Conservation (phyloP, 352 stramenopile species). For the Globisporangium spiculum region DNA sequence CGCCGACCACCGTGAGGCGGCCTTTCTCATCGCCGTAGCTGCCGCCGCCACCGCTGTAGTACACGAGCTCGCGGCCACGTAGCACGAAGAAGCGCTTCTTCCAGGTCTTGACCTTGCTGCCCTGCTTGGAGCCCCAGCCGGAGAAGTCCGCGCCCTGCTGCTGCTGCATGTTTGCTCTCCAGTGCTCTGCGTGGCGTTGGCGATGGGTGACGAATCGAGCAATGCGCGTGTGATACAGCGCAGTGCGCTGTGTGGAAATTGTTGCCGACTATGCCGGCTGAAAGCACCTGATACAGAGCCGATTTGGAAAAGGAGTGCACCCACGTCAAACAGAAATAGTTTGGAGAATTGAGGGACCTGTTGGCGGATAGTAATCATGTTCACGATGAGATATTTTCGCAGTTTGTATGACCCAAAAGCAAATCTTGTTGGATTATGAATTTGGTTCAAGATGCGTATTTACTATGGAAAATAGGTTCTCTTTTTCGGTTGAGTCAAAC, state of each 20-base stretch:
- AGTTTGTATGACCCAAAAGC: neutral
- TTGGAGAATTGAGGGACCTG: neutral
- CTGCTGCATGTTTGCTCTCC: conserved; percentile 2
- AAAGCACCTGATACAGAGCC: neutral
- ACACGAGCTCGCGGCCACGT: conserved; percentile 28
- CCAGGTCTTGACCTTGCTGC: conserved; percentile 53
- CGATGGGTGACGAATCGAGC: neutral
- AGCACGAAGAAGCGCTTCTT: conserved; percentile 55
- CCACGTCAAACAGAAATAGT: neutral
- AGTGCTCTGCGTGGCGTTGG: neutral
- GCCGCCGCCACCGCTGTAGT: conserved; percentile 41
- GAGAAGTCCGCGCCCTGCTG: conserved; percentile 31
- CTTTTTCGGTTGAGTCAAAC: neutral
- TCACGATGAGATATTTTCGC: too few relatives aligned
- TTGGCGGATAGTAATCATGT: neutral
- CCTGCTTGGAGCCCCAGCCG: conserved; percentile 70
- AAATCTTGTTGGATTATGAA: neutral
- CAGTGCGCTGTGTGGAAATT: neutral
- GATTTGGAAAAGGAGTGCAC: neutral
- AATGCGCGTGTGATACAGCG: neutral
- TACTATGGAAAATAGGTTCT: neutral
- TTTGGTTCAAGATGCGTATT: neutral
- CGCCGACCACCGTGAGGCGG: conserved; percentile 45
- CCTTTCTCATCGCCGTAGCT: conserved; percentile 62
- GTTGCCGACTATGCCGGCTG: neutral